Evolutionary conservation across 345 rosid genomes (phyloP).

Genomic region (Pelargonium nanum): DNA sequence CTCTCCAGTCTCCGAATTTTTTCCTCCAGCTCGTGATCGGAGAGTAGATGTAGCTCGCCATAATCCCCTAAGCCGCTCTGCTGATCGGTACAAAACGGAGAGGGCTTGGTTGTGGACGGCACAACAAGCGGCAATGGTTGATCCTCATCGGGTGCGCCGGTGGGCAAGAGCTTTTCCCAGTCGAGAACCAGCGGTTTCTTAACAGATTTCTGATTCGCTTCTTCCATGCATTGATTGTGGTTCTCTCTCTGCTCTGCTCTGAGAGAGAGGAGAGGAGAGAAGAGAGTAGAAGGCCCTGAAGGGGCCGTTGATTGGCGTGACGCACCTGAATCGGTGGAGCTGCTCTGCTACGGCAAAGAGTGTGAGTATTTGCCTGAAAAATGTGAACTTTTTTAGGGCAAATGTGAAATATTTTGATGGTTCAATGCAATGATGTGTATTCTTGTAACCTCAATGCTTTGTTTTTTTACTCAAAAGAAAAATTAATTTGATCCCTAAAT

Average conservation of each 20-base stretch:
- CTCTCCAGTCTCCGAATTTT: conserved; percentile 18
- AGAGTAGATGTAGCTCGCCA: neutral
- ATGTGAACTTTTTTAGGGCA: no score
- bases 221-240: conserved; percentile 16
- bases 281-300: no score
- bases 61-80: conserved; percentile 15
- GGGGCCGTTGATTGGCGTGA: no score
- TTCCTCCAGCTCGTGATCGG: conserved; percentile 28
- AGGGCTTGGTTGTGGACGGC: neutral
- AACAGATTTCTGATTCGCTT: conserved; percentile 4
- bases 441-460: no score
- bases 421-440: no score
- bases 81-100: conserved; percentile 7
- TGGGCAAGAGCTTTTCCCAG: conserved; percentile 28
- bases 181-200: conserved; percentile 29
- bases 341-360: no score
- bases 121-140: neutral
- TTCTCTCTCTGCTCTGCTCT: neutral
- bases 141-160: conserved; percentile 18
- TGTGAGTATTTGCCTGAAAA: no score
- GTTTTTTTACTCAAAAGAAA: no score
- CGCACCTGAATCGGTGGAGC: no score
- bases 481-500: no score
- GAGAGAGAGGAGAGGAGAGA: no score
- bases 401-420: no score